Base-by-base conservation (phyloP, 2,329 filamentous ascomycete genomes). In the Ciborinia camelliae region DNA sequence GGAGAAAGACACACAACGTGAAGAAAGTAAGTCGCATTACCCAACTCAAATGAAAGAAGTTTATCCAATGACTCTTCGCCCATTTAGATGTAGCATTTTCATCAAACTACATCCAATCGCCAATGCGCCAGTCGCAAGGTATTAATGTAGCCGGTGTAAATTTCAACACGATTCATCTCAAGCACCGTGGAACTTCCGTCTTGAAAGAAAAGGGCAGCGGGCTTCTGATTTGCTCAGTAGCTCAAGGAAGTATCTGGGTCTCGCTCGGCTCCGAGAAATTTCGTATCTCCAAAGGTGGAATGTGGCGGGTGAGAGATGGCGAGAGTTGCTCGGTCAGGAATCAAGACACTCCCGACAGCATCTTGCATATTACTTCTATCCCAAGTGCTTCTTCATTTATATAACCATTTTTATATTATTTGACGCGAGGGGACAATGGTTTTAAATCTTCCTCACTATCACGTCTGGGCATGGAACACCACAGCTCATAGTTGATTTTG, bases 401-500 rank as follows among this genome's bases (percentile, higher is more conserved):
- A 18, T 47, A 7, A 30, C 12, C 8, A 2, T 14, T 23, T 6
- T 28, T 35, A 3, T 32, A 7, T 43, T 57, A 4, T n/a, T 15
- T 10, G 6, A 12, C 20, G n/a, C 18, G 28, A 59, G 15, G 28
- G 18, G 12, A 32, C 12, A 18, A 32, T 3, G 9, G 35, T 4
- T 14, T 43, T 2, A 20, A 23, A 28, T 9, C 77, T 85, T 88
- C 7, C 81, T 86, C n/a, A 86, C 86, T 72, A 93, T 95, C 73
- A 92, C 90, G 0, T 93, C 90, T 2, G 91, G 91, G 0, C 90
- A 93, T 76, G 82, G 90, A 43, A 92, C 89, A 2, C 89, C 90
- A 3, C 78, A 83, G 52, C 84, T 82, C 69, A 92, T 92, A 88
- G 84, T 83, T 58, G 78, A 86, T 66, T 84, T 90, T 58, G 88